A percentile compares a stretch with the other conserved stretches of the same genome.
These are phyloP conservation scores for Phytophthora nicotianae DNA, from an alignment of 352 stramenopile genomes.

Conservation along the genomic window DNA sequence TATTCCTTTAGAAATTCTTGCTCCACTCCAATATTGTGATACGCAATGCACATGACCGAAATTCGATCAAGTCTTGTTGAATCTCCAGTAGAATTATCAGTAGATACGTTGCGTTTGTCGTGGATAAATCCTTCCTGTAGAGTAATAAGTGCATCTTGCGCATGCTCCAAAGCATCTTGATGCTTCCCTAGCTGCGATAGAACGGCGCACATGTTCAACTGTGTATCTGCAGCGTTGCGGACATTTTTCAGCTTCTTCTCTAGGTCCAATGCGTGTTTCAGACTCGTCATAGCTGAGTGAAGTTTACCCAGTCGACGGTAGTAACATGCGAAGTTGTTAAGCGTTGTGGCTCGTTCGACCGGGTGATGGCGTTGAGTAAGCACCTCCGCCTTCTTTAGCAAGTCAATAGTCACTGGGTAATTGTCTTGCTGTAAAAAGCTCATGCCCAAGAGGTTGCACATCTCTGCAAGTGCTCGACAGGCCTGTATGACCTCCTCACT, in stretches of 20 bases:
- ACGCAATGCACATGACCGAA: constrained; percentile 93
- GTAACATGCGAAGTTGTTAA: constrained; percentile 95
- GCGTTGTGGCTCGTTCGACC: constrained; percentile 85
- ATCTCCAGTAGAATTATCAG: constrained; percentile 3
- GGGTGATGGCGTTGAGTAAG: constrained; percentile 84
- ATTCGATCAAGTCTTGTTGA: constrained; percentile 69
- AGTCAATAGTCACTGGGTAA: constrained; percentile 89
- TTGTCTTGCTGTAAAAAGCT: constrained; percentile 95
- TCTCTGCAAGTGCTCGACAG: constrained; percentile 90
- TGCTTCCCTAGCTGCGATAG: constrained; percentile 91
- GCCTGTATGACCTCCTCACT: constrained; percentile 84
- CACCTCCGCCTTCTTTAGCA: constrained; percentile 94
- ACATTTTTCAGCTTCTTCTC: constrained; percentile 77
- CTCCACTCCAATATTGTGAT: constrained; percentile 96
- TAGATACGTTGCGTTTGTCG: constrained; percentile 11
- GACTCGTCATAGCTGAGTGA: constrained; percentile 90
- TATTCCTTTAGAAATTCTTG: constrained; percentile 94
- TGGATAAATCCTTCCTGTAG: constrained; percentile 91
- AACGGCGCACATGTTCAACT: constrained; percentile 94
- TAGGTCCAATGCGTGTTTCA: constrained; percentile 91
- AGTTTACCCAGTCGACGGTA: constrained; percentile 90
- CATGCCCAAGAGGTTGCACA: constrained; percentile 95
- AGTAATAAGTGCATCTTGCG: constrained; percentile 86
- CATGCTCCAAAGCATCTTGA: constrained; percentile 83
- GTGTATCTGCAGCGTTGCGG: constrained; percentile 90